phyloP scores from a whole-genome alignment of 2,329 filamentous ascomycete species.

The Thyridium curvatum region DNA sequence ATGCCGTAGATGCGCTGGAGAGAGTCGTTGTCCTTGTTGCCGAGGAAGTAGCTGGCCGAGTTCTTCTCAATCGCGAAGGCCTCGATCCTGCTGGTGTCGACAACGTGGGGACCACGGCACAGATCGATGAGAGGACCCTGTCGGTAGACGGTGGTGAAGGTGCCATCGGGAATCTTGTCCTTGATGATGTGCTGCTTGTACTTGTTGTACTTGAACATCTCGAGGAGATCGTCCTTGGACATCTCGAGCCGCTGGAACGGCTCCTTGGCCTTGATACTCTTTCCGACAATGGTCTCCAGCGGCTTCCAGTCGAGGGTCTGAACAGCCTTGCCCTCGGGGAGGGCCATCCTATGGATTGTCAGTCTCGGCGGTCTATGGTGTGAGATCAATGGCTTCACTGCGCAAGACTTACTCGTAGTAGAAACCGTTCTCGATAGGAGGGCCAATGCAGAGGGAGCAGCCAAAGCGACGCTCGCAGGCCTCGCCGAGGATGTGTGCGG shows the following conservation, averaged over 20 bases:
- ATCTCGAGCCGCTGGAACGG: constrained; percentile 85
- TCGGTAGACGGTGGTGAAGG: constrained; percentile 88
- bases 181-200: constrained; percentile 98
- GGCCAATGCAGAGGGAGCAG: constrained; percentile 89
- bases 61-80: constrained; percentile 86
- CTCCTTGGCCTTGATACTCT: constrained; percentile 95
- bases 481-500: constrained; percentile 92
- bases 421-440: constrained; percentile 85
- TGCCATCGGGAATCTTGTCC: constrained; percentile 82
- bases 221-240: constrained; percentile 83
- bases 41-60: constrained; percentile 72
- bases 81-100: constrained; percentile 89
- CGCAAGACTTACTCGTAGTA: constrained; percentile 75
- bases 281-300: constrained; percentile 71
- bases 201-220: constrained; percentile 97
- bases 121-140: constrained; percentile 93
- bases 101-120: constrained; percentile 91
- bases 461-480: constrained; percentile 86
- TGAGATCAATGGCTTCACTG: constrained; percentile 22
- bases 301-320: constrained; percentile 76
- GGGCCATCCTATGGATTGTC: constrained; percentile 53
- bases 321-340: constrained; percentile 64
- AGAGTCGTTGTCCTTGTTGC: constrained; percentile 88
- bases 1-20: constrained; percentile 95
- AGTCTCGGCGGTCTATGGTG: constrained; percentile 9